phyloP scores from a whole-genome alignment of 331 rosid species.

The Quercus lobata region DNA sequence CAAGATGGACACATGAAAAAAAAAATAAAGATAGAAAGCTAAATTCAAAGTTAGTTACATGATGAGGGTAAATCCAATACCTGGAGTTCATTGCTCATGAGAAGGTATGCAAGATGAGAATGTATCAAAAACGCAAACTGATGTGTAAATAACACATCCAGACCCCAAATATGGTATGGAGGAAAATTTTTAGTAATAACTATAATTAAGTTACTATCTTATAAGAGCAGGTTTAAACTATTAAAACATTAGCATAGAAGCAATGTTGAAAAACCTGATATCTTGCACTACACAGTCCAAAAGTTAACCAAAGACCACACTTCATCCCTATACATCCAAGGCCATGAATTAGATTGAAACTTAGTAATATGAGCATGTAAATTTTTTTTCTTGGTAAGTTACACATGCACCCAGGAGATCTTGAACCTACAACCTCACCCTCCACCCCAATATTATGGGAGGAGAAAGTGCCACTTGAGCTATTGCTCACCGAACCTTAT shows the following conservation, averaged over 20 bases:
- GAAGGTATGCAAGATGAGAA: background rate
- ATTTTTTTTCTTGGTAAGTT: background rate
- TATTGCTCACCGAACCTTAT: no score
- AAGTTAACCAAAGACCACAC: conserved; percentile 31
- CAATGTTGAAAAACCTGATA: conserved; percentile 22
- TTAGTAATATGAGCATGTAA: background rate
- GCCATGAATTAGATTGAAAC: conserved; percentile 23
- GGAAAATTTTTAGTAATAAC: background rate
- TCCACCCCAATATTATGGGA: no score
- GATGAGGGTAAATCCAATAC: background rate
- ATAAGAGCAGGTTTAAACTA: background rate
- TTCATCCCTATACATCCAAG: conserved; percentile 32
- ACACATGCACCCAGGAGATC: no score
- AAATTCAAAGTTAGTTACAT: background rate
- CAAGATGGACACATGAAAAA: background rate
- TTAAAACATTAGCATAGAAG: background rate
- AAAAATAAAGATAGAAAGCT: background rate
- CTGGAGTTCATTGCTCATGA: background rate
- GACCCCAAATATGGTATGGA: background rate
- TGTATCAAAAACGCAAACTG: conserved; percentile 1
- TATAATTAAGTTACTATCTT: background rate
- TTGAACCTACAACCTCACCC: no score
- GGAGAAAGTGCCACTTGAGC: no score
- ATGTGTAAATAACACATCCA: conserved; percentile 3
- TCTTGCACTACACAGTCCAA: conserved; percentile 25